Base-by-base conservation (phyloP, 768 basidiomycete species). In the Austroboletus festivus region DNA sequence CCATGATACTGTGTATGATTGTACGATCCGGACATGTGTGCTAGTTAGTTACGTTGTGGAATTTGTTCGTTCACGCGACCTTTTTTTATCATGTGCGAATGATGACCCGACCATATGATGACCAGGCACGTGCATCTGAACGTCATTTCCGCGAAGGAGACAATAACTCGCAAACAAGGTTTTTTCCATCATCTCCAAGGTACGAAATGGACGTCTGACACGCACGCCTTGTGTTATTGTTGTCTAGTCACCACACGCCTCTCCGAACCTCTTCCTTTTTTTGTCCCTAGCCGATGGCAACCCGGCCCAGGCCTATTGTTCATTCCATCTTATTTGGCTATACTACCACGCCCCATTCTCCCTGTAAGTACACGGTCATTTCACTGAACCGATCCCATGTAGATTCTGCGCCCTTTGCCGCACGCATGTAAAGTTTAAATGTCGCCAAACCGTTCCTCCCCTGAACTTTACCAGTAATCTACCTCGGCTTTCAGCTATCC, bases 101-200 rank as follows among this genome's bases (percentile, higher is more conserved):
- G 50, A 63, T 56, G 48, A 50, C 39, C 19, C 7, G 18, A 37
- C 35, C n/a, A 37, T 19, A 11, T 37, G 35, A 33, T 33, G 31
- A 8, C 8, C 16, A 42, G 47, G 46, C 26, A 50, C 42, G 16
- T 39, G 42, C 3, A 26, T 53, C 38, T 12, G 34, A 47, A n/a
- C 12, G 35, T 7, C 59, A 54, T 56, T 33, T 53, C 52, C 54
- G 51, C 48, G 48, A 44, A 8, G 41, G 31, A 13, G 53, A 68
- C 64, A 66, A 67, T 63, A 65, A 55, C 41, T 26, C 24, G 3
- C 44, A 46, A 51, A 61, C 55, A 66, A 66, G 62, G 67, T 58
- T 63, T n/a, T n/a, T n/a, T 30, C 43, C 47, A 34, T 43, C 53
- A 53, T 59, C 47, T 46, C 48, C 54, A 54, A 68, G 65, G 67